These are phyloP conservation scores for Paratrimastix pyriformis DNA, from an alignment of 78 protist species.

Conservation along the genomic window DNA sequence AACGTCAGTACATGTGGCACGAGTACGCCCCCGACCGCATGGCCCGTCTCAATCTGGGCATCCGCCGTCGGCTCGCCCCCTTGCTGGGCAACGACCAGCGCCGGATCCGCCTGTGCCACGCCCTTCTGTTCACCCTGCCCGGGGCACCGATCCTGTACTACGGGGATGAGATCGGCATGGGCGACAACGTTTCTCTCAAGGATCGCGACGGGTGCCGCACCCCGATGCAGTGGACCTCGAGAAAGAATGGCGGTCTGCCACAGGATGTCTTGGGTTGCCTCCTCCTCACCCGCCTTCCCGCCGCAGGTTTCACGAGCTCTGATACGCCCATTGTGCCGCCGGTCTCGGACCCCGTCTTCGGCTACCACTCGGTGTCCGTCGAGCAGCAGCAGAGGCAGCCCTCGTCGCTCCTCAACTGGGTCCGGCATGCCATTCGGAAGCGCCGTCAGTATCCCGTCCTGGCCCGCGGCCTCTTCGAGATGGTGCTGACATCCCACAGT, in stretches of 20 bases:
- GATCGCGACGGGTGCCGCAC: slow-evolving; percentile 56
- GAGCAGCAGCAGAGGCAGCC: slow-evolving; percentile 28
- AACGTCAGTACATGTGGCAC: slow-evolving; percentile 61
- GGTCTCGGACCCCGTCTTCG: slow-evolving; percentile 24
- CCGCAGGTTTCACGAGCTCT: slow-evolving; percentile 15
- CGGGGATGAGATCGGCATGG: slow-evolving; percentile 67
- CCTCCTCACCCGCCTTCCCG: slow-evolving; percentile 35
- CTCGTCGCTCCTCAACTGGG: slow-evolving; percentile 32
- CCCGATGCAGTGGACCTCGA: slow-evolving; percentile 61
- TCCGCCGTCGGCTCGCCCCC: slow-evolving; percentile 59
- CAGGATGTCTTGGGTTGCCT: slow-evolving; percentile 43
- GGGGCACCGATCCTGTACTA: slow-evolving; percentile 67
- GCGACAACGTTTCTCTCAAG: slow-evolving; percentile 55
- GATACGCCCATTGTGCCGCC: background rate
- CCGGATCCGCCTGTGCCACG: slow-evolving; percentile 42
- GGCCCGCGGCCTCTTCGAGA: slow-evolving; percentile 38
- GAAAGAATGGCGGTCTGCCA: background rate
- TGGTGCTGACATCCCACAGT: no score
- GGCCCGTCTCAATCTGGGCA: slow-evolving; percentile 55
- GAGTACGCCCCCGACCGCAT: slow-evolving; percentile 49
- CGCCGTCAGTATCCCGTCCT: slow-evolving; percentile 42
- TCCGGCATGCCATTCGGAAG: slow-evolving; percentile 39
- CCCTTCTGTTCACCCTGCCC: slow-evolving; percentile 54
- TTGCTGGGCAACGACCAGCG: slow-evolving; percentile 51
- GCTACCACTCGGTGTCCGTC: slow-evolving; percentile 48